These are phyloP conservation scores for Alternaria alternata DNA, from an alignment of 2,329 filamentous ascomycete species.

Conservation along the genomic window DNA sequence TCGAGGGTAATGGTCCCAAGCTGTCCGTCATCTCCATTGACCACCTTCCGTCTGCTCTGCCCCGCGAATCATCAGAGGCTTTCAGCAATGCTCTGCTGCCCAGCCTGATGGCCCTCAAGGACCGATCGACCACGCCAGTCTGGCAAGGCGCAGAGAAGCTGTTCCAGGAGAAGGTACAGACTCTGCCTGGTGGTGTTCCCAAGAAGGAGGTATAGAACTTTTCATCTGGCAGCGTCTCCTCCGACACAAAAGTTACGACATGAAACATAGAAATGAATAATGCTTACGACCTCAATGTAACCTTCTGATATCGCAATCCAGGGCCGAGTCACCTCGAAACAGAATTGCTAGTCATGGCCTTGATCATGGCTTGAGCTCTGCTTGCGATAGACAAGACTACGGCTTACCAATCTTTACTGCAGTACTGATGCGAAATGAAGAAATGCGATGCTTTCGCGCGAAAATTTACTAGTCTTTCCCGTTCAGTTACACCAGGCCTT, in stretches of 20 bases:
- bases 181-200: constrained; percentile 62
- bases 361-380: neutral
- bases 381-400: neutral
- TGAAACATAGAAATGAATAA: neutral
- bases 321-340: no score
- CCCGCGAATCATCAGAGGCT: constrained; percentile 84
- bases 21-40: constrained; percentile 77
- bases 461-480: no score
- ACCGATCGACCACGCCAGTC: constrained; percentile 75
- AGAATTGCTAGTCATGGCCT: neutral
- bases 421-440: no score
- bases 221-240: neutral
- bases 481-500: no score
- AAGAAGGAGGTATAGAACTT: constrained; percentile 36
- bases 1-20: constrained; percentile 63
- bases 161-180: constrained; percentile 81
- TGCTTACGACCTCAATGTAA: neutral
- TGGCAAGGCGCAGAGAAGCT: constrained; percentile 86
- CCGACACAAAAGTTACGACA: neutral
- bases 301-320: neutral
- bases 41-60: constrained; percentile 68
- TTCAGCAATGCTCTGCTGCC: constrained; percentile 83
- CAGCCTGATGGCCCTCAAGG: constrained; percentile 77
- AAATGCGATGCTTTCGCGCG: no score
- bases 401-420: no score